A percentile compares a stretch with the other conserved stretches of the same genome.
Evolutionary conservation across 805 yeast species (phyloP).

Genomic region (Saturnispora diversa): DNA sequence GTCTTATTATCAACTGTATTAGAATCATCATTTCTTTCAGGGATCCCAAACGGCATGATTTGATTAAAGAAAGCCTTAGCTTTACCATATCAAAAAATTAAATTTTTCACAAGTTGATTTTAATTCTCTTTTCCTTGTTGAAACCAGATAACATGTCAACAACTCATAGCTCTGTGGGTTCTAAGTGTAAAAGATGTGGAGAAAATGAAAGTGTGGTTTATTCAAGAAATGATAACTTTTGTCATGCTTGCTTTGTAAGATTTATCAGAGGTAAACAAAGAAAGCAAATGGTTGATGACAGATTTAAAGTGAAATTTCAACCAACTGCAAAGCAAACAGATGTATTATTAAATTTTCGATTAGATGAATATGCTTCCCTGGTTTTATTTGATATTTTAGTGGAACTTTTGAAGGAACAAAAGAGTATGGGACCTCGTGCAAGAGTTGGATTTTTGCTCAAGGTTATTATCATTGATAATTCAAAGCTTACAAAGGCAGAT

Average conservation of each 20-base stretch:
- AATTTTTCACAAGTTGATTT: neutral
- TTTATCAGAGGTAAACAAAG: conserved; percentile 76
- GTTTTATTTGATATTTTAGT: conserved; percentile 61
- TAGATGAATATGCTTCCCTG: conserved; percentile 56
- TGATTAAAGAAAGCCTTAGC: neutral
- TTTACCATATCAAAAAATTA: neutral
- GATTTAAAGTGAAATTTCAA: conserved; percentile 62
- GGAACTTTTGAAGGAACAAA: conserved; percentile 56
- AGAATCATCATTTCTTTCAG: conserved; percentile 15
- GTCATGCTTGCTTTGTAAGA: conserved; percentile 58
- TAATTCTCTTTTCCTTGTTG: neutral
- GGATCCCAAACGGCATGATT: conserved; percentile 8
- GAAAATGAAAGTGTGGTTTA: conserved; percentile 33
- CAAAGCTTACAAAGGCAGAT: neutral
- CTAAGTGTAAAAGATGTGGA: conserved; percentile 45
- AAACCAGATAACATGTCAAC: conserved; percentile 10
- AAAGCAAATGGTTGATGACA: conserved; percentile 64
- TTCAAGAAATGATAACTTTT: conserved; percentile 59
- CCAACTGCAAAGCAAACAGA: conserved; percentile 33
- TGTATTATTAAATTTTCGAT: conserved; percentile 52
- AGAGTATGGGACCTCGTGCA: conserved; percentile 46
- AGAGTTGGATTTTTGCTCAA: conserved; percentile 57
- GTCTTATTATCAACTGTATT: conserved; percentile 24
- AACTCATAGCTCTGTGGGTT: conserved; percentile 12
- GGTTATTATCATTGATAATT: conserved; percentile 23